phyloP scores from a whole-genome alignment of 192 early-diverging fungal species.

The Diversispora epigaea region DNA sequence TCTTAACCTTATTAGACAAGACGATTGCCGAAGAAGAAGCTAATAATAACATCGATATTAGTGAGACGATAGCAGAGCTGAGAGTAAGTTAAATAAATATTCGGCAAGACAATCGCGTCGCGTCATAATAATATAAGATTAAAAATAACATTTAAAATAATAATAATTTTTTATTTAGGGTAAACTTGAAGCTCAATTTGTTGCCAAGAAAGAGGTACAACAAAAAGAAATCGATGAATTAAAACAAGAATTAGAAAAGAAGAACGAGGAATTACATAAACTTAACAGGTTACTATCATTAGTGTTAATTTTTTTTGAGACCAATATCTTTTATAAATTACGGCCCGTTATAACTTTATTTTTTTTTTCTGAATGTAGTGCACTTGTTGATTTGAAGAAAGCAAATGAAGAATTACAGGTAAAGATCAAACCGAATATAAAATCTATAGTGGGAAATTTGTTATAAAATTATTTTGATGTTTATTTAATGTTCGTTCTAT shows the following conservation, averaged over 20 bases:
- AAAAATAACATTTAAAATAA: not conserved
- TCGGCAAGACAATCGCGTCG: not conserved
- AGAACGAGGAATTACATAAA: constrained; percentile 66
- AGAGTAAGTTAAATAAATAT: constrained; percentile 48
- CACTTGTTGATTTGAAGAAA: constrained; percentile 61
- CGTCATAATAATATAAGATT: not conserved
- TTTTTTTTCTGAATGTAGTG: constrained; percentile 18
- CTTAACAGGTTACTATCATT: constrained; percentile 37
- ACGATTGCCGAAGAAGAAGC: constrained; percentile 71
- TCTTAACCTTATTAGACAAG: constrained; percentile 40
- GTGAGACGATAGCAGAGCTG: constrained; percentile 80
- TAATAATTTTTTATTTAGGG: constrained; percentile 36
- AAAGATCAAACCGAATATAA: constrained; percentile 36
- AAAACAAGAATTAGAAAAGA: constrained; percentile 65
- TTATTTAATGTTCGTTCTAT: constrained; percentile 24
- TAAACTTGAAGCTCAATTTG: constrained; percentile 85
- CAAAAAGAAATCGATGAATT: constrained; percentile 75
- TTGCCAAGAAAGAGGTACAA: constrained; percentile 70
- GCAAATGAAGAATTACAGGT: constrained; percentile 63
- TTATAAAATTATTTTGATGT: not conserved
- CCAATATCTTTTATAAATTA: not conserved
- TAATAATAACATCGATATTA: constrained; percentile 53
- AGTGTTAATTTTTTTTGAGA: not conserved
- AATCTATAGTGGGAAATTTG: not conserved
- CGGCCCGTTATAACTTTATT: not conserved